Evolutionary conservation across 2,329 filamentous ascomycete species (phyloP), one percentile per base, ranked within the genome.

Genomic region (Aspergillus versicolor): DNA sequence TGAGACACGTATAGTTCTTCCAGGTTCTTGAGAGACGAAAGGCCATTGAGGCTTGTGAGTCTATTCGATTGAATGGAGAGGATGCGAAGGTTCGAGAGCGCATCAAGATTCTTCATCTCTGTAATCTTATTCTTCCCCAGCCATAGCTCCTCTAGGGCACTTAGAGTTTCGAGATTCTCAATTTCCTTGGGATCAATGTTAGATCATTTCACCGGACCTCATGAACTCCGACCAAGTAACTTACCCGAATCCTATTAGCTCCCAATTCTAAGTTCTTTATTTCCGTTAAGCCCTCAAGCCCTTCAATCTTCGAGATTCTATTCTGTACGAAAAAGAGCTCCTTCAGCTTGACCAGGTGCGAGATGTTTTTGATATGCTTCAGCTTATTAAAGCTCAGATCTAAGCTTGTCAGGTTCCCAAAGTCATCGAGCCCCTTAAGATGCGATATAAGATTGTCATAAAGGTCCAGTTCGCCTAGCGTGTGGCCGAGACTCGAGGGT

Each of bases 321-420:
- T 99, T 97, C 70, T 96, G 91, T 49, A 97, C 91, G 66, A 99
- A 90, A 73, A 89, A 99, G 3, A 99, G 73, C 65, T 97, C 91
- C 61, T 83, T 88, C 56, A 97, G 82, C 53, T 91, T 83, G 21
- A 79, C 88, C 58, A 99, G 79, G 67, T 93, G 89, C 57, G 83
- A 83, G 63, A 97, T 79, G 67, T 93, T 87, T 76, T 96, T 96
- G 79, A 99, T 96, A 76, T 97, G 92, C 74, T 96, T 97, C 79
- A 99, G 93, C 80, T 97, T 97, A 81, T 99, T 99, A 84, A 97
- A 99, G 74, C 90, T 95, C 51, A 99, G 82, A 72, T 99, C 94
- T 54, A 99, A 84, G 56, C 80, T 88, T 5, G 84, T 91, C 53
- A 99, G 83, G 60, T 89, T 82, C 12, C 82, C 85, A 56, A 97